Evolutionary conservation across 345 rosid species (phyloP), one percentile per base, ranked within the genome.

Genomic region (Heritiera littoralis): DNA sequence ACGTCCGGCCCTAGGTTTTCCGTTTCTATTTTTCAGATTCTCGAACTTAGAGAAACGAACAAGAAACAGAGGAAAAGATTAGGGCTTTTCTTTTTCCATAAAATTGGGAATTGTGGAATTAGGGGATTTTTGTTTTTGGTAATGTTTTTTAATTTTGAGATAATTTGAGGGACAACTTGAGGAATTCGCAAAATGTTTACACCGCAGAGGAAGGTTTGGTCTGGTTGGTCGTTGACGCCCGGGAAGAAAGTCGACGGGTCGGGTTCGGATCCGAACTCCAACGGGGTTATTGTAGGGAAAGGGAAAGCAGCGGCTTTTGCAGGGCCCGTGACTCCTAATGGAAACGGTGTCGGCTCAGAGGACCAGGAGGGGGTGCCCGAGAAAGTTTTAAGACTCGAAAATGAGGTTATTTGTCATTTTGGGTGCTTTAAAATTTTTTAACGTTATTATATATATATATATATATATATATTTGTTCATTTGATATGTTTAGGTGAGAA

Each of bases 181-280:
- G 77, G 67, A 46, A 75, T 74, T 76, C 49, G 49, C 41, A 48
- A 83, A 86, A 93, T 93, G 99, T 87, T 90, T 83, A 91, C 97
- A 82, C 98, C 98, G 75, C 89, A 92, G 87, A 89, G 59, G 85
- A 91, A 89, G 77, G 87, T 76, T 72, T 92, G 92, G 93, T 80
- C 90, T 56, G 89, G 90, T 30, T 93, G 93, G 97, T 86, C 96
- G 75, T 83, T 84, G n/a, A 75, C 89, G 45, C 91, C 95, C 38
- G 84, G 78, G 63, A 90, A 83, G 86, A 86, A 80, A 70, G 86
- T 85, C 46, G 83, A 79, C 9, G 91, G 86, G 72, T 80, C 89
- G 82, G 89, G 35, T 51, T 66, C 79, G 66, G 82, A 55, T 70
- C 85, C 84, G 12, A 78, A 80, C 63, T 80, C 84, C 15, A 84